Conservation (phyloP, 129 eudicot genomes). For the Escallonia herrerae region DNA sequence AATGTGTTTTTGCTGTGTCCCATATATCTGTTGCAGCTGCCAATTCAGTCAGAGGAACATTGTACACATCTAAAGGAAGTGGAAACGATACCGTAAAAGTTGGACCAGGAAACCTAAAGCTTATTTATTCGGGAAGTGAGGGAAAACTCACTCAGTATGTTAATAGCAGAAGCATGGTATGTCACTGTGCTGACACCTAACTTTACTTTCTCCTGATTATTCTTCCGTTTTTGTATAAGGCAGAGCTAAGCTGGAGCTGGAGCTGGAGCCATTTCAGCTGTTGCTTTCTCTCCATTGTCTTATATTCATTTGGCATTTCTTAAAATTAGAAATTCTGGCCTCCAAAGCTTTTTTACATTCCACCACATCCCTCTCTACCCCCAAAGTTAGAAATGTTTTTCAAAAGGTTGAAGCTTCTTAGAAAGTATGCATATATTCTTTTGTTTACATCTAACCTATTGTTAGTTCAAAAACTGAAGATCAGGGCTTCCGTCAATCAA, state of each 20-base stretch:
- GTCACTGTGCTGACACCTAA: slow-evolving; percentile 2
- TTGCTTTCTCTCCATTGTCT: background rate
- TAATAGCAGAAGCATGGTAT: slow-evolving; percentile 21
- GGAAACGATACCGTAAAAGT: slow-evolving; percentile 26
- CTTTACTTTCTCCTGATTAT: too few species aligned
- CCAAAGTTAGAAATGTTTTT: background rate
- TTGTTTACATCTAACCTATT: background rate
- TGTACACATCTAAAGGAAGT: slow-evolving; percentile 13
- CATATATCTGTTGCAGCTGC: slow-evolving; percentile 19
- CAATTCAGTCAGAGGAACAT: slow-evolving; percentile 9
- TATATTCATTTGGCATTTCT: slow-evolving; percentile 12
- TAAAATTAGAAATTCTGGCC: too few species aligned
- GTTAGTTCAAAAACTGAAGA: slow-evolving; percentile 14
- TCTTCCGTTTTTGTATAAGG: too few species aligned
- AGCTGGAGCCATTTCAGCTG: too few species aligned
- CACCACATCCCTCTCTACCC: background rate
- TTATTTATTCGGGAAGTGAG: slow-evolving; percentile 11
- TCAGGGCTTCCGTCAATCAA: slow-evolving; percentile 15
- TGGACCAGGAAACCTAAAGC: slow-evolving; percentile 34
- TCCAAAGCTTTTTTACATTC: too few species aligned
- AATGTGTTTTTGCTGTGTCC: background rate
- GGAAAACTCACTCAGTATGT: slow-evolving; percentile 22
- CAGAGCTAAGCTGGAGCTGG: too few species aligned
- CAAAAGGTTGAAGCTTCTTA: too few species aligned
- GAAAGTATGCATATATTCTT: background rate